Percentiles rank a stretch among this genome's conserved stretches.
Evolutionary conservation across 176 grass and related monocot species (phyloP).

Genomic region (Themeda triandra): DNA sequence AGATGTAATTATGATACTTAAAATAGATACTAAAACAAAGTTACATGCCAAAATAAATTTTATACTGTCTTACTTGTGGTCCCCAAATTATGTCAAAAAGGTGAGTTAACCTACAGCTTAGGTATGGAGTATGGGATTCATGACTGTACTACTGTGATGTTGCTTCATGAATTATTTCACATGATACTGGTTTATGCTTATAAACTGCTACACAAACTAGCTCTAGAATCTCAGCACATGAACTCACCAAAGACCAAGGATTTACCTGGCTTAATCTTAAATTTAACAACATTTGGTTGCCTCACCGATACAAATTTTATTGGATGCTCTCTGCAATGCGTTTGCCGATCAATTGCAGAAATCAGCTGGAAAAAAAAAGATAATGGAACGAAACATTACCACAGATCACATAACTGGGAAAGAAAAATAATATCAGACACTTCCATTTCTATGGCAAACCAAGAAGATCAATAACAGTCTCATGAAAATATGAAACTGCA

Average conservation of each 20-base stretch:
- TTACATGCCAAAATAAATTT: neutral
- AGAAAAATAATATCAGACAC: too few relatives aligned
- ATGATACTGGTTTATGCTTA: neutral
- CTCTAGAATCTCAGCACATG: slow-evolving; percentile 12
- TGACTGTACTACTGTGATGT: neutral
- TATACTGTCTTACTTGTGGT: too few relatives aligned
- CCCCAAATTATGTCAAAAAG: neutral
- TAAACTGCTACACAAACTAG: neutral
- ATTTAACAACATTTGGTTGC: slow-evolving; percentile 82
- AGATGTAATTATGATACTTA: neutral
- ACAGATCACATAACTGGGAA: neutral
- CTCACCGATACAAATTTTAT: slow-evolving; percentile 96
- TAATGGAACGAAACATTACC: neutral
- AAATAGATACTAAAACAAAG: neutral
- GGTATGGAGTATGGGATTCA: neutral
- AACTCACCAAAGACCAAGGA: neutral
- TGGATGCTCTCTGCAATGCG: slow-evolving; percentile 86
- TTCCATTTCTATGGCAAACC: too few relatives aligned
- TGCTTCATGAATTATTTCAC: neutral
- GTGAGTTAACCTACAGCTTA: neutral
- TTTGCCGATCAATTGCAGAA: slow-evolving; percentile 77
- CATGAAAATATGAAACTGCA: too few relatives aligned
- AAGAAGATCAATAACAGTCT: too few relatives aligned
- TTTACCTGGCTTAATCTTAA: slow-evolving; percentile 97
- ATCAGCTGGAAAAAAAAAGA: slow-evolving; percentile 67